These are phyloP conservation scores for Emericellopsis atlantica DNA, from an alignment of 2,329 filamentous ascomycete species.

Conservation along the genomic window DNA sequence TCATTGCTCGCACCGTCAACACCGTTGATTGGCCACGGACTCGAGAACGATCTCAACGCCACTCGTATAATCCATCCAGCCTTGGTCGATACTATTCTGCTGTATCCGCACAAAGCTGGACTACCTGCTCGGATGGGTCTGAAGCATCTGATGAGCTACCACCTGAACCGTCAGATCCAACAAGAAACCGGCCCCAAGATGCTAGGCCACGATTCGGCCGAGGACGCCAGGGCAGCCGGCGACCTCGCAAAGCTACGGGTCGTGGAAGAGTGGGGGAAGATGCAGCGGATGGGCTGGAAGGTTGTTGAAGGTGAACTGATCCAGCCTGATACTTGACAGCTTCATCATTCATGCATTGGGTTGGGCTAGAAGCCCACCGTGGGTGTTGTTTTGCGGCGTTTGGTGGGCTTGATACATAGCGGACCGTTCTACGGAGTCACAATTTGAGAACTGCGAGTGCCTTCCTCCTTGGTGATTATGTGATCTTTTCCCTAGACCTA, in stretches of 20 bases:
- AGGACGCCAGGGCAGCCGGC: conserved; percentile 82
- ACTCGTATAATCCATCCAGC: conserved; percentile 73
- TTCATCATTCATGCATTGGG: not conserved
- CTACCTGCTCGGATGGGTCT: conserved; percentile 68
- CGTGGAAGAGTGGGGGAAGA: conserved; percentile 52
- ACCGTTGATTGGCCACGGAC: conserved; percentile 79
- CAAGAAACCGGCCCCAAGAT: conserved; percentile 38
- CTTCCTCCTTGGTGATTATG: not conserved
- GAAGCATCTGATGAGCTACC: conserved; percentile 57
- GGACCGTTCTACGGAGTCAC: not conserved
- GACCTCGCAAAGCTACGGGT: conserved; percentile 69
- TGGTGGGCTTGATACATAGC: not conserved
- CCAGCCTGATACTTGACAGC: conserved; percentile 15
- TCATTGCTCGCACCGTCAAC: conserved; percentile 62
- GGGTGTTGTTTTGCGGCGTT: not conserved
- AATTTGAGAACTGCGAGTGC: not conserved
- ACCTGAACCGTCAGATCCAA: conserved; percentile 70
- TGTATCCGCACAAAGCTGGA: conserved; percentile 68
- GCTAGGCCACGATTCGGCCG: conserved; percentile 76
- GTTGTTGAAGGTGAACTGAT: conserved; percentile 35
- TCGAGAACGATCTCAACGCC: conserved; percentile 90
- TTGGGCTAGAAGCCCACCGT: not conserved
- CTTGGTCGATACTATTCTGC: conserved; percentile 72
- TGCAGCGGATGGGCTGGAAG: conserved; percentile 57
- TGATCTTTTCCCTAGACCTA: not conserved